These are phyloP conservation scores for Ormosia emarginata DNA, from an alignment of 306 rosid genomes.

Conservation along the genomic window DNA sequence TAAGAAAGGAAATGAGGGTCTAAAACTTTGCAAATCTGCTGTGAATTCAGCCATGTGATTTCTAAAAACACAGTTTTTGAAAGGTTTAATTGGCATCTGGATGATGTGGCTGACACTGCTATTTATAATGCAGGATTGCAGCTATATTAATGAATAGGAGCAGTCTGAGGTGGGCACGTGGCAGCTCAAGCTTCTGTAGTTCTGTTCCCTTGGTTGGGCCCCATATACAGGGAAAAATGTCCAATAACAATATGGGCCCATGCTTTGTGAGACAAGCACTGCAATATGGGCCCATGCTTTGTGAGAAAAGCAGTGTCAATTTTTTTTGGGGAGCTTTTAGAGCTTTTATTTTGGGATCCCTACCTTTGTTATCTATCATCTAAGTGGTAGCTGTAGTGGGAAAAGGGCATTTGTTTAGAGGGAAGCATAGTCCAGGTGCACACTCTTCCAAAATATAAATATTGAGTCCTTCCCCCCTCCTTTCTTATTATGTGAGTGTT, in stretches of 20 bases:
- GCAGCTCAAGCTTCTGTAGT: slow-evolving; percentile 42
- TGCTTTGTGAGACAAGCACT: slow-evolving; percentile 20
- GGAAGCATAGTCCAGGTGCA: slow-evolving; percentile 11
- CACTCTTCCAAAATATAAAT: neutral
- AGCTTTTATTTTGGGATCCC: neutral
- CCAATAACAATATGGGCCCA: slow-evolving; percentile 41
- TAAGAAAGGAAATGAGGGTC: slow-evolving; percentile 46
- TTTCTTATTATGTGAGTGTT: neutral
- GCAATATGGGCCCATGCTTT: slow-evolving; percentile 35
- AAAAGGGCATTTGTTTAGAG: neutral
- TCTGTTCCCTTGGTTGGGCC: slow-evolving; percentile 44
- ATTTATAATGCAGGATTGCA: slow-evolving; percentile 40
- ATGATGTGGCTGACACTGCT: slow-evolving; percentile 33
- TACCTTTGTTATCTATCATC: slow-evolving; percentile 5
- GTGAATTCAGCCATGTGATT: slow-evolving; percentile 63
- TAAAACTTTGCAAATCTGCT: slow-evolving; percentile 43
- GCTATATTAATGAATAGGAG: slow-evolving; percentile 22
- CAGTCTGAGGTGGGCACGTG: slow-evolving; percentile 45
- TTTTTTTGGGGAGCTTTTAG: slow-evolving; percentile 14
- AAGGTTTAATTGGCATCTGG: slow-evolving; percentile 28
- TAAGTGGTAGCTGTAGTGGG: neutral
- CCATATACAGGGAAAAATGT: slow-evolving; percentile 42
- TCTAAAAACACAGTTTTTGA: slow-evolving; percentile 1
- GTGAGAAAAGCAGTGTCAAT: slow-evolving; percentile 21
- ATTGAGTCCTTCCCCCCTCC: neutral